Evolutionary conservation across 1,284 basidiomycete genomes (phyloP).

Genomic region (Kalmanozyma brasiliensis): DNA sequence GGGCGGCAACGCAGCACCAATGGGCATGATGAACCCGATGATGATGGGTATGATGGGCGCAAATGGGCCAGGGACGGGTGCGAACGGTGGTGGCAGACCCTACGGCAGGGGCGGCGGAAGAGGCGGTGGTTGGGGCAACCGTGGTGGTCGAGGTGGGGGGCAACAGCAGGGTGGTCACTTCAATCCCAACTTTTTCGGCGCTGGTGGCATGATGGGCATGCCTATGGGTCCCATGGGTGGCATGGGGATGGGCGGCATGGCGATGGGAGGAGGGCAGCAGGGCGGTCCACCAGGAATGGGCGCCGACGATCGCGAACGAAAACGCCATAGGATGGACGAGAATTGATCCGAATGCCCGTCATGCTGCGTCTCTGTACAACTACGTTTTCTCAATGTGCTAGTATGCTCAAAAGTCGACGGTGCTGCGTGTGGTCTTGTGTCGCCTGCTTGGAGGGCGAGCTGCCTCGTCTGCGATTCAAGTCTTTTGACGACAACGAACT

Average conservation of each 20-base stretch:
- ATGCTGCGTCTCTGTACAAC: neutral
- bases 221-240: constrained; percentile 29
- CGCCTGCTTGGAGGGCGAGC: no score
- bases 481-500: no score
- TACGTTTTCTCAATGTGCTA: no score
- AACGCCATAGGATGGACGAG: constrained; percentile 56
- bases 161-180: constrained; percentile 21
- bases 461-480: no score
- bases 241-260: constrained; percentile 21
- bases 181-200: constrained; percentile 57
- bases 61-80: constrained; percentile 22
- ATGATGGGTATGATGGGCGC: constrained; percentile 58
- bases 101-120: constrained; percentile 33
- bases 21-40: constrained; percentile 57
- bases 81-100: constrained; percentile 24
- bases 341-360: constrained; percentile 11
- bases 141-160: constrained; percentile 29
- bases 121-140: constrained; percentile 13
- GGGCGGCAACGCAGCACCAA: constrained; percentile 33
- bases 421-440: no score
- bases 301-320: constrained; percentile 47
- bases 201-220: constrained; percentile 43
- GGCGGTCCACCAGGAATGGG: constrained; percentile 1
- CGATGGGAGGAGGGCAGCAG: constrained; percentile 12
- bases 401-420: no score